Conservation (phyloP, 2,329 filamentous ascomycete species). For the Pyricularia pennisetigena region DNA sequence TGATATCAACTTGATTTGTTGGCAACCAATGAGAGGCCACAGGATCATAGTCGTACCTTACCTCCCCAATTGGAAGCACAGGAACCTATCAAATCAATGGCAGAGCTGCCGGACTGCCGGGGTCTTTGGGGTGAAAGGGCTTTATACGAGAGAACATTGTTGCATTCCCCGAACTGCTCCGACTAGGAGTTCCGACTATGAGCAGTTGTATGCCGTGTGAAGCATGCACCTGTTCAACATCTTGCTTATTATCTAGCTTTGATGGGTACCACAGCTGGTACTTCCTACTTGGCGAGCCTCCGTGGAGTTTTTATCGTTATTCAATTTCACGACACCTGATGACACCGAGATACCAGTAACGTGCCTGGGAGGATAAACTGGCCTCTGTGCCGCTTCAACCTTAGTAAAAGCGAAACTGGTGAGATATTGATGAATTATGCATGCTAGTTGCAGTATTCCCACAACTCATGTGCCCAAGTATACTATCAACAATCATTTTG, state of each 20-base stretch:
- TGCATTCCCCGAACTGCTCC: neutral
- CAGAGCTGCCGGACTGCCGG: neutral
- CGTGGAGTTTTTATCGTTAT: neutral
- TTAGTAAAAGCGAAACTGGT: neutral
- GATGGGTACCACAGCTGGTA: neutral
- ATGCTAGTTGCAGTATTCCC: neutral
- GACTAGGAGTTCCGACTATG: too few relatives aligned
- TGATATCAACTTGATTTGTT: conserved; percentile 3
- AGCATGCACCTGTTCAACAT: neutral
- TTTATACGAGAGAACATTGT: neutral
- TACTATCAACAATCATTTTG: neutral
- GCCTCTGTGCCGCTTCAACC: neutral
- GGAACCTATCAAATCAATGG: neutral
- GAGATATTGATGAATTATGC: neutral
- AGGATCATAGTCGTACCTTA: neutral
- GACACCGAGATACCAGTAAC: neutral
- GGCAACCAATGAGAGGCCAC: neutral
- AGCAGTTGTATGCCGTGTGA: neutral
- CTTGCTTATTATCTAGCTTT: neutral
- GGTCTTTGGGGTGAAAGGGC: neutral
- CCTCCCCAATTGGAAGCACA: neutral
- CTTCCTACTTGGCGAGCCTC: neutral
- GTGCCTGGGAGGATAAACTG: neutral
- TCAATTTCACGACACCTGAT: neutral
- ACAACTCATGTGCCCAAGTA: neutral